Evolutionary conservation across 2,329 filamentous ascomycete species (phyloP).

Genomic region (Samsoniella hepiali): DNA sequence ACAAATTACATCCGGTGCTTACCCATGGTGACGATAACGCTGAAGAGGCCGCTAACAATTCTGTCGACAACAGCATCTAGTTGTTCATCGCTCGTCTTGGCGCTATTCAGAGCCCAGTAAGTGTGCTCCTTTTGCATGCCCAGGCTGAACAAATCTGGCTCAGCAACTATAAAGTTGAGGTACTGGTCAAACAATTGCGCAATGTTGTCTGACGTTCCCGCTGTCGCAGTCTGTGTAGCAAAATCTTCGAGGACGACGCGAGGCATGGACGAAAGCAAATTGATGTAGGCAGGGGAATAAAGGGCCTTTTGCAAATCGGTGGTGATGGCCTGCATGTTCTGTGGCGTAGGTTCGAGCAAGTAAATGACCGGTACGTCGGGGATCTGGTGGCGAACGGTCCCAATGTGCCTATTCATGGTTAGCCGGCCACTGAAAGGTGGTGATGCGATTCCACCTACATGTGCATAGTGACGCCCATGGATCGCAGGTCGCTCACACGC

Average conservation of each 20-base stretch:
- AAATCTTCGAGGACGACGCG: slow-evolving; percentile 92
- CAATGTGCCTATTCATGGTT: slow-evolving; percentile 62
- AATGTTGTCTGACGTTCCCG: slow-evolving; percentile 83
- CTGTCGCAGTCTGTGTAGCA: slow-evolving; percentile 77
- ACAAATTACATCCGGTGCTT: slow-evolving; percentile 27
- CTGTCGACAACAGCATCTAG: slow-evolving; percentile 83
- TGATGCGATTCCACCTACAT: slow-evolving; percentile 54
- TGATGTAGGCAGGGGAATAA: slow-evolving; percentile 92
- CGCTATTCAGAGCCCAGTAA: slow-evolving; percentile 96
- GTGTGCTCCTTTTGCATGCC: slow-evolving; percentile 87
- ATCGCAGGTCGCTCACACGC: slow-evolving; percentile 85
- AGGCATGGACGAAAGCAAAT: slow-evolving; percentile 92
- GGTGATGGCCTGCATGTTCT: slow-evolving; percentile 80
- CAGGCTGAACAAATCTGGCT: slow-evolving; percentile 91
- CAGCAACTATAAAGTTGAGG: slow-evolving; percentile 92
- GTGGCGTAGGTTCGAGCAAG: slow-evolving; percentile 80
- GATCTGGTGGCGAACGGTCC: slow-evolving; percentile 79
- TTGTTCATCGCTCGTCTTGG: slow-evolving; percentile 83
- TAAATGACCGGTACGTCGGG: slow-evolving; percentile 96
- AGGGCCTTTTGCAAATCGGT: slow-evolving; percentile 81
- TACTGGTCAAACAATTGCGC: slow-evolving; percentile 95
- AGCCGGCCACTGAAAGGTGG: not conserved
- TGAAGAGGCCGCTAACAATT: slow-evolving; percentile 95
- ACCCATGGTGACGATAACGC: slow-evolving; percentile 98
- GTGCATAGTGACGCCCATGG: slow-evolving; percentile 95